Conservation (phyloP, 768 basidiomycete species). For the Dacryopinax primogenitus region DNA sequence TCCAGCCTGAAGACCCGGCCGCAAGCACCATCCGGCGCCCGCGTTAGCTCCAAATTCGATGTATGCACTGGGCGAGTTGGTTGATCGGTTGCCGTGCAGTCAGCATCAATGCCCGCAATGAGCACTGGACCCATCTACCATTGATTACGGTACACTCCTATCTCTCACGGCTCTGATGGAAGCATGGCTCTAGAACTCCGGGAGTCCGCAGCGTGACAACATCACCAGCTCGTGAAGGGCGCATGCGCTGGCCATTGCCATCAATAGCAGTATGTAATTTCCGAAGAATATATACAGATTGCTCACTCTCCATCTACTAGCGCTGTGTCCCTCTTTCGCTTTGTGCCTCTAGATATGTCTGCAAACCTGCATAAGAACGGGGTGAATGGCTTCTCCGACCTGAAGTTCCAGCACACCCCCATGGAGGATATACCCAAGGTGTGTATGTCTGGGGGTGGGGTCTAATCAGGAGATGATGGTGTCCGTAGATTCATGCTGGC, state of each 20-base stretch:
- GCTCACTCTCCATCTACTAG: neutral
- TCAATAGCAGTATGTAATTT: too few species aligned
- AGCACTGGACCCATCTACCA: too few species aligned
- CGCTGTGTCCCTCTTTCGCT: neutral
- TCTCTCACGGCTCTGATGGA: too few species aligned
- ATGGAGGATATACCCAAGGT: neutral
- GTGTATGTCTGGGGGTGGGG: neutral
- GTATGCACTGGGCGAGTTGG: too few species aligned
- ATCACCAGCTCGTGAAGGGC: neutral
- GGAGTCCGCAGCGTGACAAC: neutral
- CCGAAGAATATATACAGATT: neutral
- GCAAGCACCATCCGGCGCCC: too few species aligned
- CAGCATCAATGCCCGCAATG: too few species aligned
- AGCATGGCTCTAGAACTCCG: neutral
- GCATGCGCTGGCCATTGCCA: neutral
- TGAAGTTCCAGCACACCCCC: conserved; percentile 7
- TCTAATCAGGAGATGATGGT: neutral
- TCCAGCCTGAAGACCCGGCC: too few species aligned
- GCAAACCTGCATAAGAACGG: neutral
- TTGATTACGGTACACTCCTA: too few species aligned
- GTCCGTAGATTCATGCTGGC: conserved; percentile 15
- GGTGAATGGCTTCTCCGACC: neutral
- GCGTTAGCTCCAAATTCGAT: too few species aligned
- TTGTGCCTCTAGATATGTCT: neutral
- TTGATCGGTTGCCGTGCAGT: too few species aligned